These are phyloP conservation scores for Phytophthora pluvialis DNA, from an alignment of 352 stramenopile species.

Conservation along the genomic window DNA sequence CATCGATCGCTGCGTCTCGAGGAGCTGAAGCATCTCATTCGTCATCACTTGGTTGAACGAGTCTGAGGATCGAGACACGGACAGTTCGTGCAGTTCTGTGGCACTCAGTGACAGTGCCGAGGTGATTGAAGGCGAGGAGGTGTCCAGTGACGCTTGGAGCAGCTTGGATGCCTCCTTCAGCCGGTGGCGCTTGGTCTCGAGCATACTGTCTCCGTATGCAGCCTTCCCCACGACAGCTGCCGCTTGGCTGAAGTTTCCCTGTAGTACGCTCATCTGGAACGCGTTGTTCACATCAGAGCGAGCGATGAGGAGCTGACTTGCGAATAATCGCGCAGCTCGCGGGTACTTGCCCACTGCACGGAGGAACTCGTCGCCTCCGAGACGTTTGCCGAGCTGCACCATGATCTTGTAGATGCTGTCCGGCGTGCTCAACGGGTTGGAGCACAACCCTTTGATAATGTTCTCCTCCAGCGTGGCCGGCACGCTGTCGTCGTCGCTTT, in stretches of 20 bases:
- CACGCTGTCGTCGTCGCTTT: slow-evolving; percentile 1
- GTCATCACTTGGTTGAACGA: slow-evolving; percentile 64
- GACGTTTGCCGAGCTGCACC: slow-evolving; percentile 35
- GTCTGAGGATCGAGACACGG: slow-evolving; percentile 24
- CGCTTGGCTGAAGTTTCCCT: slow-evolving; percentile 39
- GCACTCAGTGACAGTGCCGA: slow-evolving; percentile 17
- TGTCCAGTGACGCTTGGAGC: slow-evolving; percentile 29
- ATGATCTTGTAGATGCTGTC: slow-evolving; percentile 55
- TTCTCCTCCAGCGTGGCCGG: slow-evolving; percentile 51
- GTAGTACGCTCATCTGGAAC: slow-evolving; percentile 40
- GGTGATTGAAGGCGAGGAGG: slow-evolving; percentile 26
- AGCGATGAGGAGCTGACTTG: slow-evolving; percentile 47
- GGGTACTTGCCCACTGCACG: slow-evolving; percentile 52
- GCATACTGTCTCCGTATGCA: slow-evolving; percentile 54
- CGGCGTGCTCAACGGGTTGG: slow-evolving; percentile 52
- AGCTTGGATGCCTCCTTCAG: slow-evolving; percentile 48
- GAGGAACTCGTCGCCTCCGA: slow-evolving; percentile 44
- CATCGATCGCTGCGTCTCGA: slow-evolving; percentile 51
- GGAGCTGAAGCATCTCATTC: slow-evolving; percentile 50
- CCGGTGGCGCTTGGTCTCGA: slow-evolving; percentile 45
- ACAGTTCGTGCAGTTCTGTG: slow-evolving; percentile 24
- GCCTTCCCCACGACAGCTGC: slow-evolving; percentile 48
- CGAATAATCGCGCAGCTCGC: slow-evolving; percentile 47
- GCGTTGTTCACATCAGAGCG: slow-evolving; percentile 34
- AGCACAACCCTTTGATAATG: slow-evolving; percentile 49